Percentiles rank a stretch among this genome's conserved stretches.
Evolutionary conservation across 225 moss, liverwort and hornwort species (phyloP).

Genomic region (Pseudisothecium myosuroides): DNA sequence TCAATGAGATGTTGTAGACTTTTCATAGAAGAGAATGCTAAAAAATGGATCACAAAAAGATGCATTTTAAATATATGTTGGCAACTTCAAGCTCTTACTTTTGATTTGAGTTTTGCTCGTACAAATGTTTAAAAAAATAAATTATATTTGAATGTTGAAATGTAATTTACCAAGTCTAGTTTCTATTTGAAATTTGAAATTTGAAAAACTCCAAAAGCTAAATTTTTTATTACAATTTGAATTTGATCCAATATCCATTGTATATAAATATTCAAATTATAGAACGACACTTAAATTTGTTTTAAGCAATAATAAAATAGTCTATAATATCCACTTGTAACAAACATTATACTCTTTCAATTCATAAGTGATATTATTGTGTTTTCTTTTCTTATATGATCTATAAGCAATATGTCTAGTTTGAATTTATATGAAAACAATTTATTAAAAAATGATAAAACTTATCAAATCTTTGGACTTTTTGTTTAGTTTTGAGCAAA

Average conservation of each 20-base stretch:
- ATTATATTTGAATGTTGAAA: not conserved
- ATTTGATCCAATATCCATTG: not conserved
- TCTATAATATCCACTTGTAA: not conserved
- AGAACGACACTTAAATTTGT: not conserved
- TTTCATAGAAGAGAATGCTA: not conserved
- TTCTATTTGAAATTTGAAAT: not conserved
- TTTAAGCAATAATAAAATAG: not conserved
- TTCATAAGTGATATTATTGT: not conserved
- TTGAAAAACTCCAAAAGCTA: not conserved
- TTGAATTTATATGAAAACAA: fast-evolving
- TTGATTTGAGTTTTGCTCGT: not conserved
- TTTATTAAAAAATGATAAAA: not conserved
- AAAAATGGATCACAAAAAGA: not conserved
- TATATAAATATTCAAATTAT: not conserved
- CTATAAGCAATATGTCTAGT: not conserved
- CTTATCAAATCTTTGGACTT: not conserved
- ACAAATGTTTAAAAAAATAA: too few species aligned
- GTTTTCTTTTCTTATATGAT: not conserved
- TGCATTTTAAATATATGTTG: not conserved
- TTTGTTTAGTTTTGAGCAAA: not conserved
- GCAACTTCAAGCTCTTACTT: not conserved
- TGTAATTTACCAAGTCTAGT: not conserved
- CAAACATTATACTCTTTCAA: not conserved
- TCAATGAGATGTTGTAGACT: not conserved
- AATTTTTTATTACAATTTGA: not conserved